Evolutionary conservation across 345 rosid species (phyloP), one percentile per base, ranked within the genome.

Genomic region (Aquilaria sinensis): DNA sequence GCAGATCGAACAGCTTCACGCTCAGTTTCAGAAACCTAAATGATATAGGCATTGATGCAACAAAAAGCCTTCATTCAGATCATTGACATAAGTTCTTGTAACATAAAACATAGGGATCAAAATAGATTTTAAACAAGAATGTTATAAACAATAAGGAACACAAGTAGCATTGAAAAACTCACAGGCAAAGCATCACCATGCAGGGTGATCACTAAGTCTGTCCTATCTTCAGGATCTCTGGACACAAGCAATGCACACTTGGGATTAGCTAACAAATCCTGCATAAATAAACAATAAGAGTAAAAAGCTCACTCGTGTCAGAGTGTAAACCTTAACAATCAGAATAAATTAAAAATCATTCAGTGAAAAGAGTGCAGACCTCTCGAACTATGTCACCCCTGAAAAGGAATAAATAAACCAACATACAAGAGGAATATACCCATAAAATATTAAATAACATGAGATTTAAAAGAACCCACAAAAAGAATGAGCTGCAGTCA

Each of bases 181-280:
- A 94, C 97, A 77, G 82, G 53, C 48, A 83, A 62, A 33, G 96
- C 96, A 82, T 94, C 96, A 34, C 96, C 97, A 58, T 90, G 92
- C 61, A 94, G 47, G 47, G 92, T 90, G 76, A 94, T 88, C 11
- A 82, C 81, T 66, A 94, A 75, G 72, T 89, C 95, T 45, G 90
- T 82, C 75, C 95, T 82, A 74, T 90, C 99, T 63, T 88, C 92
- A 7, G 92, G 89, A 71, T 90, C 92, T 77, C 84, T 81, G 69
- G 91, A 82, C 43, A 90, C 85, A 69, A 94, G 89, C 74, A 94
- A 69, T 16, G 97, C 90, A 74, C 97, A 94, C 78, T 83, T 90
- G 54, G 89, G 84, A 81, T 86, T 88, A 56, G 85, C 88, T 71
- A 80, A 60, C 31, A 90, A 80, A 75, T 94, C 92, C 97, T 90